phyloP scores from a whole-genome alignment of 228 moss, liverwort and hornwort species.

The Sphagnum magellanicum region DNA sequence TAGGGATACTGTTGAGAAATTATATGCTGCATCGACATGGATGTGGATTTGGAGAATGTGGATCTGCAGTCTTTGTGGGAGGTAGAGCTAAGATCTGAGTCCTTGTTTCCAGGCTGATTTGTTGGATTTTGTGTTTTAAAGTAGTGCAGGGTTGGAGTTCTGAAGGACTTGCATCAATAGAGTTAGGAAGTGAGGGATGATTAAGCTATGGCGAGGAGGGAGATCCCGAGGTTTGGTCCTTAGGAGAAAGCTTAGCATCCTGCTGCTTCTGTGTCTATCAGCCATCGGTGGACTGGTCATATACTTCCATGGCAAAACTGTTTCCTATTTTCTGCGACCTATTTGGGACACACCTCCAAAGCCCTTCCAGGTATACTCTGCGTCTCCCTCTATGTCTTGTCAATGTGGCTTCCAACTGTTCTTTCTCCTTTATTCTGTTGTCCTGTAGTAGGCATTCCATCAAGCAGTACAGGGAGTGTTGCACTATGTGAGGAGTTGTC shows the following conservation, averaged over 20 bases:
- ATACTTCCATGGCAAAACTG: conserved; percentile 25
- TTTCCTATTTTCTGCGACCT: conserved; percentile 39
- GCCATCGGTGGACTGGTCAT: conserved; percentile 15
- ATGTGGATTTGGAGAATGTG: too few relatives aligned
- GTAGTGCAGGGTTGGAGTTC: too few relatives aligned
- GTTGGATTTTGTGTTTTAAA: too few relatives aligned
- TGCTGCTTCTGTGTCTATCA: conserved; percentile 6
- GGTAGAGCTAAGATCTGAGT: too few relatives aligned
- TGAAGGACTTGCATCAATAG: neutral
- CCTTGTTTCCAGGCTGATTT: too few relatives aligned
- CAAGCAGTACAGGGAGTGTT: too few relatives aligned
- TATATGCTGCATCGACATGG: too few relatives aligned
- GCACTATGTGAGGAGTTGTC: too few relatives aligned
- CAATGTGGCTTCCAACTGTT: neutral
- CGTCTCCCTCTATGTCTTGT: neutral
- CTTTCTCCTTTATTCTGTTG: neutral
- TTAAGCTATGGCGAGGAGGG: conserved; percentile 19
- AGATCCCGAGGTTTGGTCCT: conserved; percentile 16
- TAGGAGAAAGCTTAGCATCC: conserved; percentile 4
- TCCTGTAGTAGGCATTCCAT: neutral
- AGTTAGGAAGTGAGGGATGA: conserved; percentile 10
- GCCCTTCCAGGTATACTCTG: conserved; percentile 24
- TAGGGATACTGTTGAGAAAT: too few relatives aligned
- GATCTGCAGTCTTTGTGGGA: too few relatives aligned
- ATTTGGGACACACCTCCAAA: conserved; percentile 47